These are phyloP conservation scores for Coelastrella sp. DNA, from an alignment of 139 green algal genomes.

Conservation along the genomic window DNA sequence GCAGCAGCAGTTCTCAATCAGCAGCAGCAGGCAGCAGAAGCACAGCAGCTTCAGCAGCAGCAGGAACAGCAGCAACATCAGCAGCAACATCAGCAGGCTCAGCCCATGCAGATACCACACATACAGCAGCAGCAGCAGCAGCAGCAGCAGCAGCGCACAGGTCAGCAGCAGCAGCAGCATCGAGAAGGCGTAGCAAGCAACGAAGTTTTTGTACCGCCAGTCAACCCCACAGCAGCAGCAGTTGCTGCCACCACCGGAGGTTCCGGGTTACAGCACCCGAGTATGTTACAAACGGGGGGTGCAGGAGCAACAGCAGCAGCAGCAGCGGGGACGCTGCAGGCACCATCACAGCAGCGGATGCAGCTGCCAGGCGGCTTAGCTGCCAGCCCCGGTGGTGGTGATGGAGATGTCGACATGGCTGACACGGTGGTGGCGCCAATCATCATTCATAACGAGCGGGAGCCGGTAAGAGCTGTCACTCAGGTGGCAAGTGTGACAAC, in stretches of 20 bases:
- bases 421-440: conserved; percentile 69
- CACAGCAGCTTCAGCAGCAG: conserved; percentile 45
- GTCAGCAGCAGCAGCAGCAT: not conserved
- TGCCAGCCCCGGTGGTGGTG: not conserved
- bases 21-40: conserved; percentile 25
- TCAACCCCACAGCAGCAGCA: conserved; percentile 27
- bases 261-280: not conserved
- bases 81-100: conserved; percentile 42
- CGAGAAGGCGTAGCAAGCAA: not conserved
- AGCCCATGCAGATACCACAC: not conserved
- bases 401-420: conserved; percentile 76
- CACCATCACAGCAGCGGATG: not conserved
- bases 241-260: conserved; percentile 36
- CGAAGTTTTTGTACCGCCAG: not conserved
- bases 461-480: conserved; percentile 58
- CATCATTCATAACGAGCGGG: conserved; percentile 68
- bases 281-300: conserved; percentile 6
- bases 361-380: not conserved
- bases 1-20: conserved; percentile 46
- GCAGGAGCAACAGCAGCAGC: not conserved
- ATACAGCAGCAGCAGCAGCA: not conserved
- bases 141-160: conserved; percentile 30
- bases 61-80: conserved; percentile 51
- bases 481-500: too few relatives aligned
- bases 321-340: not conserved